Base-by-base conservation (phyloP, 2,329 filamentous ascomycete species). In the Taxawa tesnikishii region DNA sequence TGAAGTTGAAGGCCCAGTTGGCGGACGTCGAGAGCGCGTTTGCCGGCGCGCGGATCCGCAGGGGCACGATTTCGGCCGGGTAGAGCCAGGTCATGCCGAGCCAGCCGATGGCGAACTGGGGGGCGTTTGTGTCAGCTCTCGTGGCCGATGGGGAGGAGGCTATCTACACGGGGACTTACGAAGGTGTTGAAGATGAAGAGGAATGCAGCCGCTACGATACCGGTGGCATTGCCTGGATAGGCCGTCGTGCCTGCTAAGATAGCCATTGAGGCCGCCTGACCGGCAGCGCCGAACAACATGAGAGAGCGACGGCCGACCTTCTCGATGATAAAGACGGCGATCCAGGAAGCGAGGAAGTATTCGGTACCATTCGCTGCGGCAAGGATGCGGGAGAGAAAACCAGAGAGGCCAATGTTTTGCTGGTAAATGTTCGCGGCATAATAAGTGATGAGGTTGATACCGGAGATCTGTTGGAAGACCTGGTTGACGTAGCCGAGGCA, bases 251-350 rank as follows among this genome's bases (percentile, higher is more conserved):
- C 47, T 5, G 46, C 51, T 6, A 52, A 38, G 9, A 54, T 38
- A 6, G 39, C 41, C 48, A 52, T 53, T 4, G 46, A 54, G 5
- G 39, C 34, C 9, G 40, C 34, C 32, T 40, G 37, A 4, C 74
- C 74, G 19, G 69, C 56, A 0, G 73, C 72, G 32, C 79, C 79
- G 40, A 82, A 71, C 12, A 84, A 56, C 76, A 85, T 83, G 38
- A 84, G 67, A 46, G 71, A 70, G 12, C 79, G 68, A 16, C 80
- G 59, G 10, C 65, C 65, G 32, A 66, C 51, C 31, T 55, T 58
- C 42, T 69, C 64, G 36, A 68, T 60, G 8, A 60, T 59, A 38
- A 67, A 65, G 18, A 70, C 56, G 3, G 65, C 58, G 15, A 69
- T 47, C 49, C 58, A 60, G 2, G 63, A 68, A 15, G 49, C 49